Evolutionary conservation across 495 filamentous ascomycete genomes (phyloP).

Genomic region (Pyrenula massariospora): DNA sequence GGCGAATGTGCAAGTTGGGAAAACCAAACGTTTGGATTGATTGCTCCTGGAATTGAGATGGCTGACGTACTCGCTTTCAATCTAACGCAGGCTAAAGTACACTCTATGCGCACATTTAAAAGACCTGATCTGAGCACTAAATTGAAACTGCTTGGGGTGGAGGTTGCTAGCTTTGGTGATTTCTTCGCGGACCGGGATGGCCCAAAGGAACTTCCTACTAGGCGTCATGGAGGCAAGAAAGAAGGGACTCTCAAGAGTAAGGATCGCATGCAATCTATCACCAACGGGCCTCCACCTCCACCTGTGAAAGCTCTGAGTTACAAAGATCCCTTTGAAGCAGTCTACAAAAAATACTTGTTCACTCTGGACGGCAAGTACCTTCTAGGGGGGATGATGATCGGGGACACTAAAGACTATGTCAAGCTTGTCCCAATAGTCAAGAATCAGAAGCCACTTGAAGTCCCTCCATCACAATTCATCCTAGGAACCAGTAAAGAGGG

Average conservation of each 20-base stretch:
- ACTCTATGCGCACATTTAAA: conserved; percentile 61
- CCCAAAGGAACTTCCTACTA: conserved; percentile 59
- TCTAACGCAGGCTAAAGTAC: conserved; percentile 68
- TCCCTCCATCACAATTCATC: conserved; percentile 83
- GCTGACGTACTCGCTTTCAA: conserved; percentile 94
- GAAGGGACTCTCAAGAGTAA: conserved; percentile 22
- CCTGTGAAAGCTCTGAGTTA: conserved; percentile 82
- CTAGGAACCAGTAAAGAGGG: conserved; percentile 65
- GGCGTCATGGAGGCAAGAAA: conserved; percentile 20
- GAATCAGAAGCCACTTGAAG: conserved; percentile 68
- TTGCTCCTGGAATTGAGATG: conserved; percentile 93
- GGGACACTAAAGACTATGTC: conserved; percentile 88
- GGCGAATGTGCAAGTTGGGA: conserved; percentile 95
- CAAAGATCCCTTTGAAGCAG: conserved; percentile 84
- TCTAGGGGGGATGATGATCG: conserved; percentile 97
- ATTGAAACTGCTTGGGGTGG: conserved; percentile 83
- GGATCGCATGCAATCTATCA: conserved; percentile 32
- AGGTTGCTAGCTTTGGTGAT: conserved; percentile 92
- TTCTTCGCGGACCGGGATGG: conserved; percentile 92
- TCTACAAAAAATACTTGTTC: conserved; percentile 96
- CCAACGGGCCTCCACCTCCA: conserved; percentile 38
- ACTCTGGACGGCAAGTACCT: conserved; percentile 87
- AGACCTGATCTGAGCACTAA: conserved; percentile 89
- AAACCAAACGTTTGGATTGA: conserved; percentile 84
- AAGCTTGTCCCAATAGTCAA: conserved; percentile 94